Conservation (phyloP, 306 rosid genomes). For the Lithocarpus polystachyus region DNA sequence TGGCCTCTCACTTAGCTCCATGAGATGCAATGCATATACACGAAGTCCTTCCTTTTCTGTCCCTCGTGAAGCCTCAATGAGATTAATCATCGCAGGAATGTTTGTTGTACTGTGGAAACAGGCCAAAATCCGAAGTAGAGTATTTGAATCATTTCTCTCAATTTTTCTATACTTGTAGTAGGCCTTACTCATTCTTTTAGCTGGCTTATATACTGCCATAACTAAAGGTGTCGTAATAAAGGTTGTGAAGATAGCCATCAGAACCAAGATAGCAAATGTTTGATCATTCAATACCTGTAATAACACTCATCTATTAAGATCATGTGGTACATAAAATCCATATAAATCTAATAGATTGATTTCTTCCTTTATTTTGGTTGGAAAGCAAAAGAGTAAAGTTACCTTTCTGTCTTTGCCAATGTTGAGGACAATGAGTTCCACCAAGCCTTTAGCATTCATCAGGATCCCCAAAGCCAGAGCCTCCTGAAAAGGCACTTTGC, state of each 20-base stretch:
- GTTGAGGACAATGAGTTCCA: conserved; percentile 86
- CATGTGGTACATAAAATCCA: neutral
- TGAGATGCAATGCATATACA: conserved; percentile 83
- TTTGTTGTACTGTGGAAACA: conserved; percentile 67
- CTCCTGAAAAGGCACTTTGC: conserved; percentile 57
- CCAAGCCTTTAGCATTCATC: conserved; percentile 93
- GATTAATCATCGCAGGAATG: conserved; percentile 68
- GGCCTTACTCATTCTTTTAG: conserved; percentile 32
- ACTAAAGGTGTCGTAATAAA: conserved; percentile 85
- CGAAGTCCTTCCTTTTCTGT: conserved; percentile 48
- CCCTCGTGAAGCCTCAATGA: conserved; percentile 82
- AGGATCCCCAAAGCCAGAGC: conserved; percentile 71
- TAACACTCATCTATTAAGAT: conserved; percentile 1
- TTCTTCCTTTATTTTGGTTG: neutral
- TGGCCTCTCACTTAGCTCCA: conserved; percentile 63
- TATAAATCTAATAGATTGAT: neutral
- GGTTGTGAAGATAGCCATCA: conserved; percentile 89
- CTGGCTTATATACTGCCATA: conserved; percentile 57
- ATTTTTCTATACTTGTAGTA: conserved; percentile 60
- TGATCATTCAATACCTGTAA: conserved; percentile 88
- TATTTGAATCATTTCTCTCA: conserved; percentile 43
- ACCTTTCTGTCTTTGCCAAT: conserved; percentile 91
- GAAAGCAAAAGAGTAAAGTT: conserved; percentile 4
- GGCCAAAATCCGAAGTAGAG: conserved; percentile 60
- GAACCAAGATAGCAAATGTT: conserved; percentile 84